Evolutionary conservation across 768 basidiomycete species (phyloP), one percentile per base, ranked within the genome.

Genomic region (Lentinula edodes): DNA sequence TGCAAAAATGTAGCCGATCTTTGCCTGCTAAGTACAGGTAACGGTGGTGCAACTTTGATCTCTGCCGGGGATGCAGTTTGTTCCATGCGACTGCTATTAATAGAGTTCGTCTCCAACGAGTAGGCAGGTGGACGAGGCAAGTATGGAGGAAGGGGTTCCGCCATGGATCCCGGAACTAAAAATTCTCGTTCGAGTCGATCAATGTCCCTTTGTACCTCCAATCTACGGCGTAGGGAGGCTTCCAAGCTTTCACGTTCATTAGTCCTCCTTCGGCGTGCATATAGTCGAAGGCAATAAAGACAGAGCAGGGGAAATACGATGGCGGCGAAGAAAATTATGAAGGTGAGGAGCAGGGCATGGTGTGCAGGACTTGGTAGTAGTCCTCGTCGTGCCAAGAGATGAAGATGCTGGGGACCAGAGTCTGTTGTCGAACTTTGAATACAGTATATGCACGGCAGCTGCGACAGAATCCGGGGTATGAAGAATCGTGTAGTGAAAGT

Each of bases 121-220:
- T 60, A 60, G 23, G 59, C 38, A 1, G 59, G 59, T 7, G 59
- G 59, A 20, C 59, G 48, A 32, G 48, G 59, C 5, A n/a, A 23
- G 51, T 60, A 60, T 20, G 59, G 50, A 5, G 59, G 59, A 10
- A 50, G 51, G n/a, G 59, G 48, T 51, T 60, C 59, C 3, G 20
- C 28, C 20, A 35, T 9, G 16, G 45, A 51, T 10, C 53, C 53
- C 10, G 53, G 51, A n/a, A 52, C 32, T 41, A 28, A 10, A 23
- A 23, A 56, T 39, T 43, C 41, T 1, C 23, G 55, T 43, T 56
- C 55, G 4, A 56, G 55, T 39, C 9, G 39, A 20, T 56, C 39
- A 20, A 56, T 42, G 18, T 43, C 43, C 20, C 20, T 41, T 4
- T 56, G 39, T 9, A 56, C 35, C 55, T 56, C 55, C 16, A 28